Percentiles rank a stretch among this genome's conserved stretches.
These are phyloP conservation scores for Collybiopsis luxurians DNA, from an alignment of 768 basidiomycete genomes.

Conservation along the genomic window DNA sequence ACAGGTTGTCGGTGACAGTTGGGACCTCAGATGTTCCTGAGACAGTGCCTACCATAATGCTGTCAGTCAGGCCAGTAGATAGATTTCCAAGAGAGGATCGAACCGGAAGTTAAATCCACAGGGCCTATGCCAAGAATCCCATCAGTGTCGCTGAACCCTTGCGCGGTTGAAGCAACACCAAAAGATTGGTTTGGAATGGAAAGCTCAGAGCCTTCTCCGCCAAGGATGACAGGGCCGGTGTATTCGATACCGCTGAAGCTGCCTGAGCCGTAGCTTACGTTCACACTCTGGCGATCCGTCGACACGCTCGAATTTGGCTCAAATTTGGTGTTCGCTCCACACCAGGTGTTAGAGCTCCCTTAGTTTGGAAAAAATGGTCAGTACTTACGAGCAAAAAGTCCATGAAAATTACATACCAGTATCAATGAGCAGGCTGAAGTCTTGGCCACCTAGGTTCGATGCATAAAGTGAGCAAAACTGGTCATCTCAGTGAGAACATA, in stretches of 20 bases:
- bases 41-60: slow-evolving; percentile 30
- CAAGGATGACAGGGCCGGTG: slow-evolving; percentile 17
- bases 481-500: slow-evolving; percentile 34
- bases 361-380: background rate
- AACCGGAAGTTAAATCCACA: slow-evolving; percentile 40
- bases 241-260: slow-evolving; percentile 52
- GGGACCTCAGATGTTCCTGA: slow-evolving; percentile 36
- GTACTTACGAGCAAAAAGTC: background rate
- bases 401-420: background rate
- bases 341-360: slow-evolving; percentile 54
- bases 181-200: slow-evolving; percentile 47
- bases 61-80: background rate
- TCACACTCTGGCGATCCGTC: slow-evolving; percentile 25
- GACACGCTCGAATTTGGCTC: slow-evolving; percentile 16
- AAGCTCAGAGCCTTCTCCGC: slow-evolving; percentile 18
- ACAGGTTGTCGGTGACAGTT: slow-evolving; percentile 60
- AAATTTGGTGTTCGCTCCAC: slow-evolving; percentile 50
- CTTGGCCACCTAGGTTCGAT: slow-evolving; percentile 3
- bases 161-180: slow-evolving; percentile 40
- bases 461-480: slow-evolving; percentile 6
- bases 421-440: slow-evolving; percentile 2
- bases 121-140: slow-evolving; percentile 59
- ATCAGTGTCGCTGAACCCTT: slow-evolving; percentile 46
- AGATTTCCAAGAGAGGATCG: background rate
- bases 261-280: slow-evolving; percentile 54